Conservation (phyloP, 208 protist species). For the Trypanosoma rangeli region DNA sequence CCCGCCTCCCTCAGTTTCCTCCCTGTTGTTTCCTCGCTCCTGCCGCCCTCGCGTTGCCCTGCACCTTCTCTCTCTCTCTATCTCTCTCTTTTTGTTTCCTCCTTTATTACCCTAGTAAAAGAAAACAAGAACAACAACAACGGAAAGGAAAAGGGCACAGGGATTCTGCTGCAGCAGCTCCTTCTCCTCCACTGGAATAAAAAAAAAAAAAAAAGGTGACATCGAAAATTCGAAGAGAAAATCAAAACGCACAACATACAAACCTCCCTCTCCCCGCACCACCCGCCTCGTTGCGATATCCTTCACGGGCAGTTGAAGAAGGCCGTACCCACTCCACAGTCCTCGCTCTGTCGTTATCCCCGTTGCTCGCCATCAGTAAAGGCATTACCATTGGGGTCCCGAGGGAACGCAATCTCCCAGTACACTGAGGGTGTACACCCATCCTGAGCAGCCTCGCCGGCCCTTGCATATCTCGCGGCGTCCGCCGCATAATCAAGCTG, state of each 20-base stretch:
- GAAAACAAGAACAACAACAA: too few relatives aligned
- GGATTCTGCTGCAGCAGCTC: too few relatives aligned
- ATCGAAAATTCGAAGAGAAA: too few relatives aligned
- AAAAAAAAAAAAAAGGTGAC: too few relatives aligned
- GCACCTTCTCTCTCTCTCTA: conserved; percentile 19
- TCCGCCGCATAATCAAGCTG: conserved; percentile 18
- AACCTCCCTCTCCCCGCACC: too few relatives aligned
- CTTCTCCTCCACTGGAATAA: too few relatives aligned
- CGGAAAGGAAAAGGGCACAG: too few relatives aligned
- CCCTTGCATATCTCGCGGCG: background rate
- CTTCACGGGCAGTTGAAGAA: background rate
- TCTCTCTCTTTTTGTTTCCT: background rate
- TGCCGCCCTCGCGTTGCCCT: too few relatives aligned
- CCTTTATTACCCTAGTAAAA: too few relatives aligned
- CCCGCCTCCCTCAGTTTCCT: background rate
- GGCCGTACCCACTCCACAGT: background rate
- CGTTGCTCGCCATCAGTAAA: background rate
- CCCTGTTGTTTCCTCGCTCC: background rate
- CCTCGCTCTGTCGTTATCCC: background rate
- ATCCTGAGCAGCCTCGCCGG: conserved; percentile 1
- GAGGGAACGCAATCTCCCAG: conserved; percentile 71
- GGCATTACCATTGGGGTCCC: background rate
- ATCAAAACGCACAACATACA: too few relatives aligned
- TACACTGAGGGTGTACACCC: conserved; percentile 57
- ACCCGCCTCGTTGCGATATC: too few relatives aligned